These are phyloP conservation scores for Xylogone sp. DNA, from an alignment of 2,329 filamentous ascomycete species.

Conservation along the genomic window DNA sequence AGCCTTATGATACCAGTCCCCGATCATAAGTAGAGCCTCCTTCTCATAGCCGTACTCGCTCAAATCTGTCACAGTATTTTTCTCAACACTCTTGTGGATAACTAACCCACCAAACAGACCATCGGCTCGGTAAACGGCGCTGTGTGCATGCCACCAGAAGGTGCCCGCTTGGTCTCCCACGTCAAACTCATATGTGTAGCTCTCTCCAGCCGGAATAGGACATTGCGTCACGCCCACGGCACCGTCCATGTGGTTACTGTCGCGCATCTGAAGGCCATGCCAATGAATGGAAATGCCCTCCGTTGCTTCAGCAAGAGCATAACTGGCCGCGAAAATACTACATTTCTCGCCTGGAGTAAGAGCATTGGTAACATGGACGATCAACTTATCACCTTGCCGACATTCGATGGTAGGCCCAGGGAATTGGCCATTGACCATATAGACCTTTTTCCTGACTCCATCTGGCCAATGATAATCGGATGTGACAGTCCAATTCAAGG, in stretches of 20 bases:
- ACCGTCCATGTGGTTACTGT: constrained; percentile 10
- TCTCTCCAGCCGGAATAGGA: background rate
- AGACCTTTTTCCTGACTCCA: constrained; percentile 45
- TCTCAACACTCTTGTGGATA: constrained; percentile 32
- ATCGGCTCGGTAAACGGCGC: constrained; percentile 37
- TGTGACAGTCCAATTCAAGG: constrained; percentile 38
- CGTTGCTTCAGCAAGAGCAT: background rate
- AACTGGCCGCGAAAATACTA: background rate
- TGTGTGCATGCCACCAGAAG: constrained; percentile 40
- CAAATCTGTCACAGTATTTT: background rate
- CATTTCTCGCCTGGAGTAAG: constrained; percentile 28
- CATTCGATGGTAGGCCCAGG: constrained; percentile 61
- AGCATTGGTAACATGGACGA: constrained; percentile 38
- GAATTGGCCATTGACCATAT: constrained; percentile 51
- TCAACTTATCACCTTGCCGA: constrained; percentile 40
- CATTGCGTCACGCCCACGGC: constrained; percentile 1
- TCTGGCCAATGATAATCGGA: constrained; percentile 38
- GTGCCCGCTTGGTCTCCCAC: constrained; percentile 13
- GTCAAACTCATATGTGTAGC: constrained; percentile 1
- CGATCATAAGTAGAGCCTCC: constrained; percentile 41
- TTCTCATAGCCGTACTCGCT: constrained; percentile 28
- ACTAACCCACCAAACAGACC: constrained; percentile 44
- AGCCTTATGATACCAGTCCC: constrained; percentile 45
- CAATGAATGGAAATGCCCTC: constrained; percentile 38
- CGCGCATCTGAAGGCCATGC: constrained; percentile 41